phyloP scores from a whole-genome alignment of 106 monocot species.

The Apostasia ramifera region DNA sequence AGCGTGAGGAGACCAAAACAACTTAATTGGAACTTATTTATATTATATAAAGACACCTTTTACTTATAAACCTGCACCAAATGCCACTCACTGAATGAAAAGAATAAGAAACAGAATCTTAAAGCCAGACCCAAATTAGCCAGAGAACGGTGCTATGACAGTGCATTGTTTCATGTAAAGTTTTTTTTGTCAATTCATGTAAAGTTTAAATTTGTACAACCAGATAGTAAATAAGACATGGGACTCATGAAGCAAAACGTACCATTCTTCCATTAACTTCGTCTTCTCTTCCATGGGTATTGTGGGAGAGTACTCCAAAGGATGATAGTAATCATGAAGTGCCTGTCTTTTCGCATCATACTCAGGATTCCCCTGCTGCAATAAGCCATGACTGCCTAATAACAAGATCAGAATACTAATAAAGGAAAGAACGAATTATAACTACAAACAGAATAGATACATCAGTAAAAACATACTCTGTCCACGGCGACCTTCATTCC shows the following conservation, averaged over 20 bases:
- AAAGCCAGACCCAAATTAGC: too few species aligned
- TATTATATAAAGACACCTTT: too few species aligned
- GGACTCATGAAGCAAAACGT: background rate
- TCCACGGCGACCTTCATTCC: constrained; percentile 60
- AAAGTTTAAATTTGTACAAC: too few species aligned
- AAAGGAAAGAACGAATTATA: constrained; percentile 1
- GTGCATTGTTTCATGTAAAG: too few species aligned
- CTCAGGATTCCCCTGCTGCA: constrained; percentile 67
- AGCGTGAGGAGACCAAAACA: too few species aligned
- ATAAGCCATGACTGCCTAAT: constrained; percentile 63
- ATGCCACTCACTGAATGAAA: too few species aligned
- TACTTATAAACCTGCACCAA: too few species aligned
- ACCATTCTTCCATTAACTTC: constrained; percentile 91
- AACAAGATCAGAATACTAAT: constrained; percentile 5
- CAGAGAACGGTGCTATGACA: too few species aligned
- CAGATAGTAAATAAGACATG: too few species aligned
- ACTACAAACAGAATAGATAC: background rate
- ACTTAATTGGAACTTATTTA: too few species aligned
- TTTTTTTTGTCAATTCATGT: too few species aligned
- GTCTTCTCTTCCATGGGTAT: constrained; percentile 75
- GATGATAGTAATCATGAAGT: constrained; percentile 72
- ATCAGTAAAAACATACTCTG: constrained; percentile 33
- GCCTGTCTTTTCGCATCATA: constrained; percentile 60
- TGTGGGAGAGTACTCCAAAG: constrained; percentile 62
- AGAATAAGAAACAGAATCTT: too few species aligned